These are phyloP conservation scores for Ophiostoma quercus DNA, from an alignment of 2,329 filamentous ascomycete species.

Conservation along the genomic window DNA sequence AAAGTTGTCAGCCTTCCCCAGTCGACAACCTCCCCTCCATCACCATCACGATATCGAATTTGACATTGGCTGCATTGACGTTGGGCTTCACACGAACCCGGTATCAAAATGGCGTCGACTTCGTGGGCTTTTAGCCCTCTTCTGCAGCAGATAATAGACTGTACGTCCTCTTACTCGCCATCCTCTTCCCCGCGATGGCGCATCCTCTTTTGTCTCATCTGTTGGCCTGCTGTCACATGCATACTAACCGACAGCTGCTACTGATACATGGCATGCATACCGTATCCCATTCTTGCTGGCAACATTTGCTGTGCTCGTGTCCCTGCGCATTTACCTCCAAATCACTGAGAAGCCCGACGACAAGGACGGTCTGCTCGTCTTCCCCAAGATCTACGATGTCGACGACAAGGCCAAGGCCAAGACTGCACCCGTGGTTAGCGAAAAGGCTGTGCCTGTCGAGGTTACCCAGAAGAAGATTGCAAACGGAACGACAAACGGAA, in stretches of 20 bases:
- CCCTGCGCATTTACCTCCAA: conserved; percentile 42
- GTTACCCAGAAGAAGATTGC: background rate
- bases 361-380: conserved; percentile 35
- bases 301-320: conserved; percentile 37
- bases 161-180: background rate
- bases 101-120: conserved; percentile 22
- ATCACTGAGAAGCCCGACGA: conserved; percentile 30
- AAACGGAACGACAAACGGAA: background rate
- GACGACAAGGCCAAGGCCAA: conserved; percentile 5
- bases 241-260: conserved; percentile 25
- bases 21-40: background rate
- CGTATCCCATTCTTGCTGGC: conserved; percentile 43
- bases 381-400: conserved; percentile 36
- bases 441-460: background rate
- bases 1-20: conserved; percentile 13
- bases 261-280: conserved; percentile 45
- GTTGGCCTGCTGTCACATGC: background rate
- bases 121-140: conserved; percentile 12
- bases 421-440: too few species aligned
- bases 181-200: background rate
- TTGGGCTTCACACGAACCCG: background rate
- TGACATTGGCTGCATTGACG: background rate
- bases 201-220: background rate
- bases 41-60: background rate
- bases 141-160: conserved; percentile 2